Evolutionary conservation across 495 filamentous ascomycete genomes (phyloP).

Genomic region (Xylaria palmicola): DNA sequence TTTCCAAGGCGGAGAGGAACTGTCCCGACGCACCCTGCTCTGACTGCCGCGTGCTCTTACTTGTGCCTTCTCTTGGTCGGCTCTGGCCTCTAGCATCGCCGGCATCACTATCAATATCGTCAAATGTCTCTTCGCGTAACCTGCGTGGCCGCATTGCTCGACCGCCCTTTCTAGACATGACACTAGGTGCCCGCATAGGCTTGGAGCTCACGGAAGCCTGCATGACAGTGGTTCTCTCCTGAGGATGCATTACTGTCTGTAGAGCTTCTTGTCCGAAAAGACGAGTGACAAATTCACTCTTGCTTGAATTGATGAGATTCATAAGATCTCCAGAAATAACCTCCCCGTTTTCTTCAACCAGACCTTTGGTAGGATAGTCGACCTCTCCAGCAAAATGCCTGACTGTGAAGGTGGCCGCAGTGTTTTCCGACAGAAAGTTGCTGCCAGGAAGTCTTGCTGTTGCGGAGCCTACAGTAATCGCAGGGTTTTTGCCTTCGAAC

Average conservation of each 20-base stretch:
- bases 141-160: conserved; percentile 35
- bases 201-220: conserved; percentile 96
- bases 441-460: conserved; percentile 70
- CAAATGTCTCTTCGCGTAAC: conserved; percentile 53
- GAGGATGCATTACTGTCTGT: conserved; percentile 84
- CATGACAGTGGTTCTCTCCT: conserved; percentile 87
- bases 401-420: conserved; percentile 77
- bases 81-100: conserved; percentile 26
- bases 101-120: conserved; percentile 48
- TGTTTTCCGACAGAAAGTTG: conserved; percentile 78
- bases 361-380: conserved; percentile 82
- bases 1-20: conserved; percentile 85
- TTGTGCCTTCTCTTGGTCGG: conserved; percentile 27
- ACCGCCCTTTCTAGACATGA: conserved; percentile 68
- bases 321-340: conserved; percentile 93
- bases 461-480: conserved; percentile 71
- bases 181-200: conserved; percentile 86
- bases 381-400: conserved; percentile 96
- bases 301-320: conserved; percentile 87
- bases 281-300: conserved; percentile 81
- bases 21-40: conserved; percentile 89
- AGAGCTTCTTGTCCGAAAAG: conserved; percentile 93
- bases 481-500: conserved; percentile 90
- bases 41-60: conserved; percentile 37
- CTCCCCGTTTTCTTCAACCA: conserved; percentile 94